These are phyloP conservation scores for Tylopilus cervinicoccineus DNA, from an alignment of 768 basidiomycete genomes.

Conservation along the genomic window DNA sequence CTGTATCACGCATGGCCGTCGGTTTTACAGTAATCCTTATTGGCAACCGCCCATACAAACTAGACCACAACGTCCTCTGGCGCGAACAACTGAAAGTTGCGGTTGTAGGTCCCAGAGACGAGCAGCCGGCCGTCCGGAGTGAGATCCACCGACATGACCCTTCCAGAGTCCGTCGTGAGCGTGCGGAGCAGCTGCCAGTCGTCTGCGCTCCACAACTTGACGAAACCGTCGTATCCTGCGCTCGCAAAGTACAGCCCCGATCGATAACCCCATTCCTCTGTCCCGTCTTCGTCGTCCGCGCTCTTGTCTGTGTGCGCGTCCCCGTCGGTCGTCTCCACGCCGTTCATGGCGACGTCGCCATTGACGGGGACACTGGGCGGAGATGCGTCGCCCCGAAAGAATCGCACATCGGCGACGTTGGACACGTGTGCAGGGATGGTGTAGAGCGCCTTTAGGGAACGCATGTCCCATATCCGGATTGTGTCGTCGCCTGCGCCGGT, in stretches of 20 bases:
- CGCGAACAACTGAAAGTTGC: conserved; percentile 91
- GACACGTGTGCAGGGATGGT: conserved; percentile 96
- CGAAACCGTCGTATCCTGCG: conserved; percentile 90
- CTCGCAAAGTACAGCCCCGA: conserved; percentile 92
- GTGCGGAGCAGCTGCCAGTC: conserved; percentile 93
- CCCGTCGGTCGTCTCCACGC: conserved; percentile 30
- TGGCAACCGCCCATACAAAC: conserved; percentile 2
- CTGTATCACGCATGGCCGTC: conserved; percentile 31
- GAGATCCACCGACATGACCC: conserved; percentile 97
- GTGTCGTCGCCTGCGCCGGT: conserved; percentile 98
- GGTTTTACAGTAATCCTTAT: conserved; percentile 23
- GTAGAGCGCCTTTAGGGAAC: conserved; percentile 86
- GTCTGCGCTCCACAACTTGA: conserved; percentile 96
- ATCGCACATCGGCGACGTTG: conserved; percentile 92
- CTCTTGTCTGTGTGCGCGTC: conserved; percentile 28
- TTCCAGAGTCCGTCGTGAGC: conserved; percentile 92
- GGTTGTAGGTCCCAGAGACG: conserved; percentile 88
- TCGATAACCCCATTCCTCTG: conserved; percentile 74
- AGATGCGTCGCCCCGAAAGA: conserved; percentile 70
- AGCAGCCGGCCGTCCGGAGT: conserved; percentile 78
- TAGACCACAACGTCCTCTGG: conserved; percentile 56
- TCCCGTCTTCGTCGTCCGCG: conserved; percentile 24
- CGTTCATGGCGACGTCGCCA: conserved; percentile 52
- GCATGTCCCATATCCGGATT: conserved; percentile 98
- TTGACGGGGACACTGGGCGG: conserved; percentile 39